Evolutionary conservation across 2,329 filamentous ascomycete species (phyloP), one percentile per base, ranked within the genome.

Genomic region (Clonostachys rhizophaga): DNA sequence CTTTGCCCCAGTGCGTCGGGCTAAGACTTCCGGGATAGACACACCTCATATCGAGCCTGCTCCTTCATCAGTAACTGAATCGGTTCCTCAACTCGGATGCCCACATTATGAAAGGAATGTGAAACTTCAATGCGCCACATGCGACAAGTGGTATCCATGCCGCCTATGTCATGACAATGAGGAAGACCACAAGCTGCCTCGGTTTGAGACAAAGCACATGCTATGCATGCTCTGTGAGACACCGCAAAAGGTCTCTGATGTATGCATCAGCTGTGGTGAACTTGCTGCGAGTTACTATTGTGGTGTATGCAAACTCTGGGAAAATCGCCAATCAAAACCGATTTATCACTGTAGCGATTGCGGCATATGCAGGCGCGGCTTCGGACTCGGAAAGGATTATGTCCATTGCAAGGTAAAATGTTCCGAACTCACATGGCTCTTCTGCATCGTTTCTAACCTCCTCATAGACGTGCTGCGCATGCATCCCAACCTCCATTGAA

Each of bases 321-420:
- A 97, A 60, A 91, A 97, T 59, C 89, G 96, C 55, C 81, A 84
- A 47, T 85, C 83, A 54, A 96, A 95, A 65, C 87, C 86, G 54
- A 96, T 97, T 48, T 99, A 99, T 62, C 94, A 99, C 63, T 99
- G 94, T 65, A 81, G 84, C 59, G 94, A 97, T 59, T 99, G 94
- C 65, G 94, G 94, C 5, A 96, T 99, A 51, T 99, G 94, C 63
- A 81, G 94, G 49, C 85, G 91, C 48, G 94, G 94, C 2, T 82
- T 90, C 63, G 94, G 94, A 2, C 72, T 99, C 33, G 92, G 94
- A 5, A 97, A 96, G 62, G 94, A 99, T 63, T 99, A 95, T 63
- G 91, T 95, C 60, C 94, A 99, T 67, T 99, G 94, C 86, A 95
- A 96, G 81, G 90, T 92, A 71, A 64, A 69, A 56, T 42, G 16